phyloP scores from a whole-genome alignment of 2,329 filamentous ascomycete species.

The Fusarium veterinarium region DNA sequence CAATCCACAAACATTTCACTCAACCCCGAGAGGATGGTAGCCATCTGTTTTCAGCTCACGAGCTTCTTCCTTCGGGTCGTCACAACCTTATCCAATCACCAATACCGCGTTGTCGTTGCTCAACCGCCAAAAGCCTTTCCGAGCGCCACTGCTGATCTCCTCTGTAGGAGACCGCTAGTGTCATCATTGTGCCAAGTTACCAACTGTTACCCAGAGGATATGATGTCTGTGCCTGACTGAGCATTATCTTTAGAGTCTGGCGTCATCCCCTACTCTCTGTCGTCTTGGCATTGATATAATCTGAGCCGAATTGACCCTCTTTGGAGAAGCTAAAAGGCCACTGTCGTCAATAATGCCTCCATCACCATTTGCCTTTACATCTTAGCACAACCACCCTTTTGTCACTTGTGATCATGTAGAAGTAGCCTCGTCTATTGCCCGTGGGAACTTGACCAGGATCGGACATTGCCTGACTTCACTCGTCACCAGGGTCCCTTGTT shows the following conservation, averaged over 20 bases:
- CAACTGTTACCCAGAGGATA: not conserved
- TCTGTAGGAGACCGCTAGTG: conserved; percentile 31
- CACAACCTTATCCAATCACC: not conserved
- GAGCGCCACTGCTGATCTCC: conserved; percentile 36
- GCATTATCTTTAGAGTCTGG: conserved; percentile 1
- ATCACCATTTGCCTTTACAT: not conserved
- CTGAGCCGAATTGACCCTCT: conserved; percentile 2
- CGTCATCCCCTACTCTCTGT: not conserved
- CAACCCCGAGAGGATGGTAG: not conserved
- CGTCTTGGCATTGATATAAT: conserved; percentile 7
- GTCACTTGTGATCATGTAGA: not conserved
- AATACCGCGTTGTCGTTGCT: not conserved
- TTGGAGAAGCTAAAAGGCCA: conserved; percentile 1
- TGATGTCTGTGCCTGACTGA: conserved; percentile 12
- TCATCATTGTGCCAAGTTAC: conserved; percentile 21
- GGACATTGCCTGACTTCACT: conserved; percentile 19
- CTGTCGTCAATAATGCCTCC: conserved; percentile 1
- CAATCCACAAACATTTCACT: not conserved
- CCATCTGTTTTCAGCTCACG: conserved; percentile 21
- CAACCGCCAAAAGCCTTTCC: conserved; percentile 17
- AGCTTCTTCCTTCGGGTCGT: not conserved
- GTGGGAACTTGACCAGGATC: not conserved
- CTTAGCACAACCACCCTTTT: not conserved
- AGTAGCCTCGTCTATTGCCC: not conserved
- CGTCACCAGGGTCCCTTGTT: conserved; percentile 10